Percentiles rank a stretch among this genome's conserved stretches.
Evolutionary conservation across 1,139 yeast genomes (phyloP).

Genomic region (Pichia sp.): DNA sequence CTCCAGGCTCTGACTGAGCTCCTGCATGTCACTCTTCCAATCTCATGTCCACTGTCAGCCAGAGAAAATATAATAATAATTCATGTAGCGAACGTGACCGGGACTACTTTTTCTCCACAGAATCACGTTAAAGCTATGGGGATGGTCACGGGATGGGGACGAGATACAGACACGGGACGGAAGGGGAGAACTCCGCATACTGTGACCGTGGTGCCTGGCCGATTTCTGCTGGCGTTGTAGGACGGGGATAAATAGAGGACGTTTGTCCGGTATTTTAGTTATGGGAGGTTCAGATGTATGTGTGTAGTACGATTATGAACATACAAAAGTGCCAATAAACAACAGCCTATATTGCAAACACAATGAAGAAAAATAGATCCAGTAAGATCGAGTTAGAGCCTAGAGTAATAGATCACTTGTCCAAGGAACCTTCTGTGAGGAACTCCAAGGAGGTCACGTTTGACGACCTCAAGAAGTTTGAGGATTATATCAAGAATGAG

Average conservation of each 20-base stretch:
- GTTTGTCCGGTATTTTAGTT: not conserved
- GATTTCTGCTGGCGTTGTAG: not conserved
- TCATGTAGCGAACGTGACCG: not conserved
- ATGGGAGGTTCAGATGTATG: no score
- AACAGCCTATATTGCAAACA: slow-evolving; percentile 12
- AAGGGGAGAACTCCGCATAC: not conserved
- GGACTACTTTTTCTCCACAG: not conserved
- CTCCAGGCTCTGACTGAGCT: no score
- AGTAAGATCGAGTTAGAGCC: slow-evolving; percentile 26
- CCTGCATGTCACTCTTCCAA: no score
- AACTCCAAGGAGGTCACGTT: slow-evolving; percentile 38
- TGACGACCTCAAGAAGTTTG: slow-evolving; percentile 63
- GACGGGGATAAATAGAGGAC: not conserved
- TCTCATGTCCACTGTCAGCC: not conserved
- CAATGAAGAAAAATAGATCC: slow-evolving; percentile 25
- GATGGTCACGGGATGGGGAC: not conserved
- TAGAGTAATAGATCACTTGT: slow-evolving; percentile 27
- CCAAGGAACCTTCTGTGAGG: slow-evolving; percentile 27
- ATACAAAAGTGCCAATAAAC: not conserved
- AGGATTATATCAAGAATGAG: slow-evolving; percentile 61
- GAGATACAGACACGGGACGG: not conserved
- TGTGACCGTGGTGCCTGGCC: no score
- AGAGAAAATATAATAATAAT: not conserved
- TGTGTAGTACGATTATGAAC: no score
- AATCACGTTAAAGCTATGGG: not conserved